Evolutionary conservation across 257 asterid species (phyloP), one percentile per base, ranked within the genome.

Genomic region (Nicotiana tabacum): DNA sequence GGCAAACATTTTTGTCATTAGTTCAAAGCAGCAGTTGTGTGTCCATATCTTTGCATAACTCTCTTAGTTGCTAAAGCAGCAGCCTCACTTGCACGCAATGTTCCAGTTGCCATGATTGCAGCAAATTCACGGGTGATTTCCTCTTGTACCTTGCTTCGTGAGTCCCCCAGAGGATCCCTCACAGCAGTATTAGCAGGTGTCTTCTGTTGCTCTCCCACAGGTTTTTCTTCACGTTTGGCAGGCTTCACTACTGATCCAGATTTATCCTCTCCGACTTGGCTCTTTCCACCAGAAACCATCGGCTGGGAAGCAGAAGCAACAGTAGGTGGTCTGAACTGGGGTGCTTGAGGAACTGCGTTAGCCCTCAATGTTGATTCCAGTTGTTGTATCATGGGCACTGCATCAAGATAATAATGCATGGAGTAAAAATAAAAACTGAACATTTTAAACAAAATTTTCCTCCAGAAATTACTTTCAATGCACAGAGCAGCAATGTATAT

Each of bases 51-150:
- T 55, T 92, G 90, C 98, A 96, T 96, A 70, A 96, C 99, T 88
- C 90, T 92, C 88, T 88, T 92, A 10, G 98, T 91, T 43, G 98
- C 98, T 68, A 96, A 81, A 27, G 98, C 97, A 0, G 98, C 99
- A 82, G 99, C 98, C 87, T 96, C 98, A 82, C 98, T 94, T 1
- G 98, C 98, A 69, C 96, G 95, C 57, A 94, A 24, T 1, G 98
- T 91, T 30, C 99, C 99, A 2, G 89, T 85, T 17, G 98, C 98
- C 99, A 96, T 96, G 39, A 96, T 87, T 67, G 97, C 93, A 48
- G 97, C 96, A 81, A 94, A 96, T 84, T 96, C 99, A 5, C 83
- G 77, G 85, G 85, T 88, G 64, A 96, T 94, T 89, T 96, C 99
- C 76, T 92, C 97, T 85, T 93, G 98, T 46, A 96, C 92, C 90